A percentile compares a stretch with the other conserved stretches of the same genome.
Conservation (phyloP, 345 rosid genomes). For the Sisymbrium irio region DNA sequence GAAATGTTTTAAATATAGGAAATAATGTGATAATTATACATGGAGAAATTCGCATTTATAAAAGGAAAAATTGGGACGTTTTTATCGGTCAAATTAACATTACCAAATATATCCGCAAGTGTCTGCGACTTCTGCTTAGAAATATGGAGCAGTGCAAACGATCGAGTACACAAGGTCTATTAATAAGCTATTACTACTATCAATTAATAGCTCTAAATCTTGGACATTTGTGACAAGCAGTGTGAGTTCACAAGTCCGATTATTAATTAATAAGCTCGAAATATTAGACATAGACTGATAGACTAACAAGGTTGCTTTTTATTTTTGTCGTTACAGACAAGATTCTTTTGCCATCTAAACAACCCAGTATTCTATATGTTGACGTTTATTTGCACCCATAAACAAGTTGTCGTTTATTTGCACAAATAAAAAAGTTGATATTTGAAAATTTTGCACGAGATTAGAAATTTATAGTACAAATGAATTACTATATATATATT, state of each 20-base stretch:
- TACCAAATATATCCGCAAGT: neutral
- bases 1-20: too few relatives aligned
- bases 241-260: neutral
- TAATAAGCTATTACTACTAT: neutral
- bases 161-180: neutral
- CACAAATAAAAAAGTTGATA: too few relatives aligned
- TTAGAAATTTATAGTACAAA: too few relatives aligned
- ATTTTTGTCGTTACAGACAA: neutral
- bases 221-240: neutral
- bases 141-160: neutral
- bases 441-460: too few relatives aligned
- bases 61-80: too few relatives aligned
- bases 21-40: too few relatives aligned
- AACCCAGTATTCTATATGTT: too few relatives aligned
- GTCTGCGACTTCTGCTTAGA: neutral
- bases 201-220: neutral
- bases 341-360: too few relatives aligned
- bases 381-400: too few relatives aligned
- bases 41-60: too few relatives aligned
- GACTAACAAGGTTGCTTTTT: neutral
- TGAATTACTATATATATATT: too few relatives aligned
- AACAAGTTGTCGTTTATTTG: too few relatives aligned
- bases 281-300: neutral
- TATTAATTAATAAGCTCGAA: neutral
- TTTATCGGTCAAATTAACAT: neutral